phyloP scores from a whole-genome alignment of 2,329 filamentous ascomycete genomes.

The Blastomyces gilchristii region DNA sequence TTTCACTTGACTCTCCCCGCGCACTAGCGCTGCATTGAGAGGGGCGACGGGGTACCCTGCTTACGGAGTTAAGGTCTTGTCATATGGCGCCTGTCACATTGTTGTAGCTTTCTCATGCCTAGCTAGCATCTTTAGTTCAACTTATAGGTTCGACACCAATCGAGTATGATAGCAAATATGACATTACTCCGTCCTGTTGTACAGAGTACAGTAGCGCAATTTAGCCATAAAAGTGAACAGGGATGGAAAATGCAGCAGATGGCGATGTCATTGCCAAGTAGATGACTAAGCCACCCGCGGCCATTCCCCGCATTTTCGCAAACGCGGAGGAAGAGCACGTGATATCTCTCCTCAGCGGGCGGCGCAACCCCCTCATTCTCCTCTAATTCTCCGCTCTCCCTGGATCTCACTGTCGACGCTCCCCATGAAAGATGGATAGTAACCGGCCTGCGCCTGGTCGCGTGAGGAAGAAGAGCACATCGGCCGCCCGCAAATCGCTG shows the following conservation, averaged over 20 bases:
- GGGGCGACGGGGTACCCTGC: neutral
- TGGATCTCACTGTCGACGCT: neutral
- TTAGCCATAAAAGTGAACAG: neutral
- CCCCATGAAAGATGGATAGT: constrained; percentile 28
- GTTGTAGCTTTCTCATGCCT: too few species aligned
- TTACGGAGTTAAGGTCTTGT: too few species aligned
- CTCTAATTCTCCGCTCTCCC: constrained; percentile 9
- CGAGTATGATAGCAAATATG: neutral
- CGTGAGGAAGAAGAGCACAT: constrained; percentile 32
- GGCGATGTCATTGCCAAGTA: too few species aligned
- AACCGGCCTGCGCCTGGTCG: constrained; percentile 27
- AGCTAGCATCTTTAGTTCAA: too few species aligned
- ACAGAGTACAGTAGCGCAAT: neutral
- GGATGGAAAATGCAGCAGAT: neutral
- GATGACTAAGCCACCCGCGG: neutral
- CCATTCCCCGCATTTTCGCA: constrained; percentile 2
- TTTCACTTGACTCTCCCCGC: neutral
- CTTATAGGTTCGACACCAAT: too few species aligned
- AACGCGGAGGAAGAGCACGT: neutral
- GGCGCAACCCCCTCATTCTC: constrained; percentile 5
- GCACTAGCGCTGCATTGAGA: neutral
- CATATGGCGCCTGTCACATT: too few species aligned
- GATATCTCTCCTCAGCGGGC: neutral
- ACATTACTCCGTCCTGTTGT: neutral
- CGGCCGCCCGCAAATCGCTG: constrained; percentile 37